Evolutionary conservation across 176 grass and related monocot genomes (phyloP), one percentile per base, ranked within the genome.

Genomic region (Eragrostis curvula): DNA sequence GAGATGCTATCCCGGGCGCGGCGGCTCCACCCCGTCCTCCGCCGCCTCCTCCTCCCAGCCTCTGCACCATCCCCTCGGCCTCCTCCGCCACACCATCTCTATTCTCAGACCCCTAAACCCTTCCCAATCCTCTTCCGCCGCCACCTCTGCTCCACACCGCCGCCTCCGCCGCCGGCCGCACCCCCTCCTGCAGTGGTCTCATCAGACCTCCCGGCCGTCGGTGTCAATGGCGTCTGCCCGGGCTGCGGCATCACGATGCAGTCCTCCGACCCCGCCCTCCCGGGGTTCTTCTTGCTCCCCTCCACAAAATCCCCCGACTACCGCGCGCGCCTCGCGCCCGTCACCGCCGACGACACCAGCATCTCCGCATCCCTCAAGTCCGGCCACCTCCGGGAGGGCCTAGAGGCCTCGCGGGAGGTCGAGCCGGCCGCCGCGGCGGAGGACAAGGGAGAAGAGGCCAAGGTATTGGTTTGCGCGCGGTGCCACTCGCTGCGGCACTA

Each of bases 401-500:
- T 50, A 44, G 81, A 40, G 5, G 20, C 62, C 32, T 56, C 77
- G 15, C 68, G 13, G 15, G 60, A 20, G 16, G 65, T 3, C 51
- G 16, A 69, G 23, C 6, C 18, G 23, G 23, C 5, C 21, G 78
- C 48, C 10, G 20, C 1, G 12, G 27, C 36, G 1, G 88, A 80
- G 27, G 10, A 8, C 18, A 79, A 68, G 69, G 61, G 46, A 42
- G 81, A 82, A 42, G 81, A 82, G 29, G 64, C 25, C 53, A 89
- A 89, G 73, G 82, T 80, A 0, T 7, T 97, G 53, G 87, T 98
- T 29, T 93, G 93, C 73, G 88, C 87, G 28, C 90, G 93, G 9
- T 98, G 96, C 74, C 87, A 98, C 83, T 93, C 93, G 23, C 79
- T 98, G 8, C 89, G 90, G 23, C 93, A 95, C 73, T 98, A 93